Base-by-base conservation (phyloP, 768 basidiomycete species). In the Plicaturopsis crispa region DNA sequence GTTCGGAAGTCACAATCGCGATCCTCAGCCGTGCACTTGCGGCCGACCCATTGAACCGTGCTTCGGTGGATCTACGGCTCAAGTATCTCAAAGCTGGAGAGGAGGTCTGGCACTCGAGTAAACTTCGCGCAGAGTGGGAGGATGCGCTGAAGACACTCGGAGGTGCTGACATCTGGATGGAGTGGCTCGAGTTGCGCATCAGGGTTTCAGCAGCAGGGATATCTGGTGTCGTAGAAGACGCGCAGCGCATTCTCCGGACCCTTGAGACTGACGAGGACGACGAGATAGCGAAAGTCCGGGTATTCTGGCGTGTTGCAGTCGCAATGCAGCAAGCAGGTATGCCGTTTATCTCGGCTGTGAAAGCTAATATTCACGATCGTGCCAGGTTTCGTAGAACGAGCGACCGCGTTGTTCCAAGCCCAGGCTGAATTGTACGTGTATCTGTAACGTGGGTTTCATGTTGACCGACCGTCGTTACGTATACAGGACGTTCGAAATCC, bases 141-240 rank as follows among this genome's bases (percentile, higher is more conserved):
- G 64, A 69, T 14, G 76, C 80, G 2, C 54, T 87, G 45, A 62
- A 59, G 26, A 49, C 56, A 36, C 48, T 72, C 4, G 69, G 73
- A 20, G 72, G 68, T 24, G 55, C 69, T 19, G 73, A 78, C 24
- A 65, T 89, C 18, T 83, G 78, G 73, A 71, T 88, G 61, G 80
- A 80, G 46, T 90, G 86, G 84, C 50, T 89, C 3, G 81, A 84
- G 45, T 88, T 84, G 84, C 68, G 70, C 41, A 73, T 84, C 23
- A 63, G 77, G 30, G 67, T 48, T 24, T 61, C 61, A 12, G 59
- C 45, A 28, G 57, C 60, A 28, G 74, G 76, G 2, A 52, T 85
- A 20, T 67, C 76, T 26, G 70, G 66, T 5, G 49, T 84, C 4
- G 55, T 79, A 3, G 61, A 67, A 19, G 77, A 77, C 47, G 75